phyloP scores from a whole-genome alignment of 495 filamentous ascomycete genomes.

The Evernia prunastri region DNA sequence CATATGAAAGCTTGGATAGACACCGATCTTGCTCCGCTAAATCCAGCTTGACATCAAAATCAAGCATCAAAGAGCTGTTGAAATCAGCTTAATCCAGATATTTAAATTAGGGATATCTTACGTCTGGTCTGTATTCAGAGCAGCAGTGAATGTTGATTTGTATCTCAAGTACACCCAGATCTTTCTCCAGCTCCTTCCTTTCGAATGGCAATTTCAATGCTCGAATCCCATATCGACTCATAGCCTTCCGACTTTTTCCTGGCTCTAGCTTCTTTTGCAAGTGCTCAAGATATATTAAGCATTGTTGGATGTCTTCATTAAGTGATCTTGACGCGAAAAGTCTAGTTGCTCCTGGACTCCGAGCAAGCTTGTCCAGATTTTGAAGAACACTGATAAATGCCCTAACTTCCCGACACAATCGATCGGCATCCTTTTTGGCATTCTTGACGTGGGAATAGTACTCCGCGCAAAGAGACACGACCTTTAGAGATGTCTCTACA shows the following conservation, averaged over 20 bases:
- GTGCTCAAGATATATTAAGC: conserved; percentile 28
- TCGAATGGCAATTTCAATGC: conserved; percentile 41
- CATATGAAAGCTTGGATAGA: conserved; percentile 17
- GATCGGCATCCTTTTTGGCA: conserved; percentile 33
- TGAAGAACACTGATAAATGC: conserved; percentile 30
- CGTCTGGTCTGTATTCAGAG: no score
- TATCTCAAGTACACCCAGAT: conserved; percentile 32
- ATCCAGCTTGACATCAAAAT: conserved; percentile 12
- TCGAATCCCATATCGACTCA: conserved; percentile 33
- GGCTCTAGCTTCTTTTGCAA: conserved; percentile 34
- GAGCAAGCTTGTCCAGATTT: conserved; percentile 19
- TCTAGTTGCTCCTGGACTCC: conserved; percentile 7
- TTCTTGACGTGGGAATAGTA: conserved; percentile 29
- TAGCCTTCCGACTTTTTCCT: conserved; percentile 24
- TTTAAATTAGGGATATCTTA: background rate
- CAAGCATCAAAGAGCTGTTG: background rate
- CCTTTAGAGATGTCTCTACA: conserved; percentile 30
- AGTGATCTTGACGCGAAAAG: conserved; percentile 5
- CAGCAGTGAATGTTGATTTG: no score
- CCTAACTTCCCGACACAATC: conserved; percentile 27
- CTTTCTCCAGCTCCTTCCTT: conserved; percentile 35
- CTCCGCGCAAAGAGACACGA: conserved; percentile 7
- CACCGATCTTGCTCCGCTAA: conserved; percentile 8
- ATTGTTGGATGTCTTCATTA: conserved; percentile 25
- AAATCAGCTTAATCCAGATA: background rate